Evolutionary conservation across 306 rosid genomes (phyloP).

Genomic region (Hippophae tibetana): DNA sequence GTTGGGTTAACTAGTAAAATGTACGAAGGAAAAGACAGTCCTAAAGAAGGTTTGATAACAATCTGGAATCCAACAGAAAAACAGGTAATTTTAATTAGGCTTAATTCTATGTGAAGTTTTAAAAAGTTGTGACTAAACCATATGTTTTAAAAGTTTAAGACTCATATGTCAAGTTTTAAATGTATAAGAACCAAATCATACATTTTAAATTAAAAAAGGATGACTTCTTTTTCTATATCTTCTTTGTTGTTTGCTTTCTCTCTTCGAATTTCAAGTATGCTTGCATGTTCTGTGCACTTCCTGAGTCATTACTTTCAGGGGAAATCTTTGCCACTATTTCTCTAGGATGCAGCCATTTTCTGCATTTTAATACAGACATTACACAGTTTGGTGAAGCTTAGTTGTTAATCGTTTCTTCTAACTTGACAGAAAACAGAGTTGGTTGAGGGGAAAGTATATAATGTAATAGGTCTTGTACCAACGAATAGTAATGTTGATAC

Average conservation of each 20-base stretch:
- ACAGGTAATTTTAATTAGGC: constrained; percentile 32
- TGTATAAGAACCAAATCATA: too few relatives aligned
- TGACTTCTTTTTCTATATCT: neutral
- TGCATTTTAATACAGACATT: neutral
- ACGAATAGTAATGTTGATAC: constrained; percentile 41
- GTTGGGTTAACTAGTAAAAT: constrained; percentile 55
- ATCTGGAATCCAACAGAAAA: constrained; percentile 85
- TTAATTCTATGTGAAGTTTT: neutral
- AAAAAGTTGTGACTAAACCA: too few relatives aligned
- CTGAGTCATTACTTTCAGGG: constrained; percentile 1
- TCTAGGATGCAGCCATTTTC: neutral
- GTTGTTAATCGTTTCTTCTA: constrained; percentile 11
- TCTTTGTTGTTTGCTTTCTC: constrained; percentile 1
- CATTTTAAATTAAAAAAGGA: too few relatives aligned
- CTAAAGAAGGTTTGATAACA: constrained; percentile 67
- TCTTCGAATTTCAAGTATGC: neutral
- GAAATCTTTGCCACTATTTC: constrained; percentile 1
- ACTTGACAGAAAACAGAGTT: constrained; percentile 58
- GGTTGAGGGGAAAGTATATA: constrained; percentile 78
- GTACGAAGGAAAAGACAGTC: constrained; percentile 24
- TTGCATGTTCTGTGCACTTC: neutral
- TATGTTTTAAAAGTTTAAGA: too few relatives aligned
- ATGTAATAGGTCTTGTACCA: constrained; percentile 60
- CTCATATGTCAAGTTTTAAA: too few relatives aligned
- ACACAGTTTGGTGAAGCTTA: constrained; percentile 8